A percentile compares a stretch with the other conserved stretches of the same genome.
phyloP scores from a whole-genome alignment of 208 protist genomes.

The Trichomonas vaginalis region DNA sequence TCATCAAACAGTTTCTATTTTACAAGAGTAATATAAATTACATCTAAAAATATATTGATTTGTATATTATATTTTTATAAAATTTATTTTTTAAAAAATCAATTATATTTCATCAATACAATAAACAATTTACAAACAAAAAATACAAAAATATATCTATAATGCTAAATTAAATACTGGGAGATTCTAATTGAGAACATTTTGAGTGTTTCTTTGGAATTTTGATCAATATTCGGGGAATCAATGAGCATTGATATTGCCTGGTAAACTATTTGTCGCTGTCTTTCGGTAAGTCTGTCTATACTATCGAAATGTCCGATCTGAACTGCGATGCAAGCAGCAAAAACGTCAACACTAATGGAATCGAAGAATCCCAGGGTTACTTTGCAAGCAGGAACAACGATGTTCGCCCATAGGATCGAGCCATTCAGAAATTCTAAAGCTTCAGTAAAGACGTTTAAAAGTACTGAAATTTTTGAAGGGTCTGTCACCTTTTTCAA shows the following conservation, averaged over 20 bases:
- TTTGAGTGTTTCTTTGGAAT: neutral
- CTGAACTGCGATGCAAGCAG: neutral
- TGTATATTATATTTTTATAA: too few relatives aligned
- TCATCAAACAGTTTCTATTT: too few relatives aligned
- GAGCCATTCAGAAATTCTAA: neutral
- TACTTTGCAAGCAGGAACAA: neutral
- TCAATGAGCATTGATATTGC: neutral
- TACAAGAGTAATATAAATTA: too few relatives aligned
- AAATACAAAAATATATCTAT: too few relatives aligned
- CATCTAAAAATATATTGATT: too few relatives aligned
- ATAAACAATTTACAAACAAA: too few relatives aligned
- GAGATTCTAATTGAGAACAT: too few relatives aligned
- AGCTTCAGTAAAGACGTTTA: neutral
- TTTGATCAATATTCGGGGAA: neutral
- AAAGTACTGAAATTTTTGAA: neutral
- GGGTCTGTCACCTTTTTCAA: neutral
- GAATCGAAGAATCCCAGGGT: neutral
- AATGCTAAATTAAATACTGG: too few relatives aligned
- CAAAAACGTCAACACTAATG: neutral
- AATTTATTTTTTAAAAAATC: too few relatives aligned
- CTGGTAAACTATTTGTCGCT: neutral
- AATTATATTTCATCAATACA: too few relatives aligned
- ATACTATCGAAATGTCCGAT: neutral
- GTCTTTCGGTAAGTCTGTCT: neutral
- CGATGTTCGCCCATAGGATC: neutral